phyloP scores from a whole-genome alignment of 73 alveolate species.

The Tetrahymena thermophila region DNA sequence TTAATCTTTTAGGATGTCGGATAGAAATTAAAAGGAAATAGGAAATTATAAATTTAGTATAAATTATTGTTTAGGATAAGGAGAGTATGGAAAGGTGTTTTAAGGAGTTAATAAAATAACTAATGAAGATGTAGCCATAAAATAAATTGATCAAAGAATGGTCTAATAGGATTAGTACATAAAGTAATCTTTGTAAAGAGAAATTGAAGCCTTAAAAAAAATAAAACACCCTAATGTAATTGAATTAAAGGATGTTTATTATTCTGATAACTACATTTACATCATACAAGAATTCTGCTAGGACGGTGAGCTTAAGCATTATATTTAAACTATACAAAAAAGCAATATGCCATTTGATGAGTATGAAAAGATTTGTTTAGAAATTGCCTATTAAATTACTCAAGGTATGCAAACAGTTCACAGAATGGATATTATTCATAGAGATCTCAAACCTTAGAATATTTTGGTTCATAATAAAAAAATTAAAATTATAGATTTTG shows the following conservation, averaged over 20 bases:
- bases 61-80: constrained; percentile 17
- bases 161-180: constrained; percentile 13
- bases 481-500: constrained; percentile 37
- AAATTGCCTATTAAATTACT: neutral
- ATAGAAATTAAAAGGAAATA: neutral
- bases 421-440: constrained; percentile 25
- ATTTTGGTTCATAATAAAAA: constrained; percentile 16
- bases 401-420: neutral
- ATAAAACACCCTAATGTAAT: constrained; percentile 32
- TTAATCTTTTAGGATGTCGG: neutral
- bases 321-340: neutral
- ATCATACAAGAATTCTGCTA: constrained; percentile 20
- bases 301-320: constrained; percentile 17
- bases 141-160: constrained; percentile 10
- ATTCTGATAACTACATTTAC: constrained; percentile 17
- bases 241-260: constrained; percentile 15
- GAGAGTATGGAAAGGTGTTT: constrained; percentile 39
- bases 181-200: constrained; percentile 15
- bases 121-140: constrained; percentile 35
- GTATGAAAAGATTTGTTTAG: neutral
- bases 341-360: neutral
- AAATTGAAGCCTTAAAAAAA: constrained; percentile 5
- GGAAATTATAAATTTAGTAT: constrained; percentile 22
- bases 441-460: constrained; percentile 43
- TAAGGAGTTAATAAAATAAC: constrained; percentile 19